These are phyloP conservation scores for Aeminium ludgeri DNA, from an alignment of 495 filamentous ascomycete species.

Conservation along the genomic window DNA sequence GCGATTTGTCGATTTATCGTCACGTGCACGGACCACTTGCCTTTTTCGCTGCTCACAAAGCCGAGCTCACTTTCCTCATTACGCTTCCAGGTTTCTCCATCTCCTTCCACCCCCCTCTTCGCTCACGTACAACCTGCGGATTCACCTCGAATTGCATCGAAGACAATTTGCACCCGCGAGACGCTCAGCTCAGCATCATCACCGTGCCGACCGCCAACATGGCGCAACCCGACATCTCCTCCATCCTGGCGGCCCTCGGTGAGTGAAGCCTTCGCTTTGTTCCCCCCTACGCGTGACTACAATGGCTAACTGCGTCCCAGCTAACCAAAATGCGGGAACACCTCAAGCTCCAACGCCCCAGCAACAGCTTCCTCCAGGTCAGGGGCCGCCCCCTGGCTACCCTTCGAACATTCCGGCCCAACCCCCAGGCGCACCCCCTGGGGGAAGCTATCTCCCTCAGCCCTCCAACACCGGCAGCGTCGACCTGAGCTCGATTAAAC, in stretches of 20 bases:
- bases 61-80: background rate
- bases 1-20: no score
- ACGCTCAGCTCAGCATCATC: no score
- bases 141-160: no score
- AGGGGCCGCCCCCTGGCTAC: constrained; percentile 10
- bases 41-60: background rate
- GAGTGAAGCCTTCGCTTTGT: constrained; percentile 8
- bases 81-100: no score
- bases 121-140: no score
- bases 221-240: constrained; percentile 34
- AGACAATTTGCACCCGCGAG: no score
- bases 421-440: constrained; percentile 18
- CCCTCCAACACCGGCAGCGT: constrained; percentile 51
- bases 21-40: no score
- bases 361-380: constrained; percentile 25
- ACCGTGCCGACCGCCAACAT: constrained; percentile 6
- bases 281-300: background rate
- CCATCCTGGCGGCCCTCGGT: constrained; percentile 40
- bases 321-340: constrained; percentile 27
- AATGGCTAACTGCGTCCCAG: background rate
- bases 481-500: constrained; percentile 59
- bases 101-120: no score
- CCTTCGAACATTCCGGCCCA: constrained; percentile 1
- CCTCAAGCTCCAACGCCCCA: constrained; percentile 20
- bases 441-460: constrained; percentile 36